These are phyloP conservation scores for Tillandsia fasciculata DNA, from an alignment of 176 grass and related monocot genomes.

Conservation along the genomic window DNA sequence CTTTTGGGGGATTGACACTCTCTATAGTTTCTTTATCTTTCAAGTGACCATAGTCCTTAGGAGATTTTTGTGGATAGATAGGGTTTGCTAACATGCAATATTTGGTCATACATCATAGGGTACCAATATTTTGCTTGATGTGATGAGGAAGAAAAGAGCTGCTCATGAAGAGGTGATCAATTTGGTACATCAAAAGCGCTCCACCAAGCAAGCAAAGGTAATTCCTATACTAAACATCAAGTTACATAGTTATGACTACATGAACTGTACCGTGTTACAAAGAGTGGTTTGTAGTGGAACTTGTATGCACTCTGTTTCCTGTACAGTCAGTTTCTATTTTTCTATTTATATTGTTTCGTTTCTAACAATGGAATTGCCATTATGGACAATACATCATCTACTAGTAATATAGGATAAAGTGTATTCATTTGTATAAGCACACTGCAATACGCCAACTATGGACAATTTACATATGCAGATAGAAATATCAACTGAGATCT, in stretches of 20 bases:
- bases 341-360: too few relatives aligned
- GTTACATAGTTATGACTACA: not conserved
- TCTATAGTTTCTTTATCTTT: too few relatives aligned
- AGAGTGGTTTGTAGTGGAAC: not conserved
- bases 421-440: too few relatives aligned
- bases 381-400: too few relatives aligned
- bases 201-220: conserved; percentile 44
- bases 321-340: too few relatives aligned
- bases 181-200: conserved; percentile 59
- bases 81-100: conserved; percentile 4
- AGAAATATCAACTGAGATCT: too few relatives aligned
- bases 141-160: conserved; percentile 91
- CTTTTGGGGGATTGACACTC: too few relatives aligned
- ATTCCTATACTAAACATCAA: conserved; percentile 14
- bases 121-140: conserved; percentile 68
- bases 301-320: not conserved
- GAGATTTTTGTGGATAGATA: not conserved
- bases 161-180: conserved; percentile 87
- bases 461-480: too few relatives aligned
- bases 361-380: too few relatives aligned
- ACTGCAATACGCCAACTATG: too few relatives aligned
- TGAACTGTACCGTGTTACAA: not conserved
- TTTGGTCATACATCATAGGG: conserved; percentile 36
- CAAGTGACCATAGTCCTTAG: not conserved
- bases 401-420: too few relatives aligned